Evolutionary conservation across 768 basidiomycete genomes (phyloP), one percentile per base, ranked within the genome.

Genomic region (Cystofilobasidium ferigula): DNA sequence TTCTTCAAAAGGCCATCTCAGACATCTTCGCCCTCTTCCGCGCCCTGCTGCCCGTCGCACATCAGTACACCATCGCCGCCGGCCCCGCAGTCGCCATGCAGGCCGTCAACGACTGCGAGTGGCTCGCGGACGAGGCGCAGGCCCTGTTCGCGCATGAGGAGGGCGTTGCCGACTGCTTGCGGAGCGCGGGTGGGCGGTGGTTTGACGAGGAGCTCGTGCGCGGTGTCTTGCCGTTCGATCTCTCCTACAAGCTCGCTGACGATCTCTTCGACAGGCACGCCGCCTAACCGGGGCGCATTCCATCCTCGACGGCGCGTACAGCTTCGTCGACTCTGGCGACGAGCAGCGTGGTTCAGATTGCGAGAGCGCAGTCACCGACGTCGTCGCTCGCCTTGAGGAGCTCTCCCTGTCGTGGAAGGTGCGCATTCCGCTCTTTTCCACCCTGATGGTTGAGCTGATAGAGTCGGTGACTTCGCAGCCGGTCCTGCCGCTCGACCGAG

Each of bases 81-180:
- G 77, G 80, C 0, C 77, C 85, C 13, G 82, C 82, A 24, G 76
- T 79, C 32, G 78, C 81, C 0, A 85, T 94, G 81, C 82, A 83
- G 57, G 86, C 86, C 73, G 84, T 88, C 22, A 95, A 95, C 73
- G 86, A 93, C 69, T 89, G 85, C 70, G 71, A 81, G 26, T 88
- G 86, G 73, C 79, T 93, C 32, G 71, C 77, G 0, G 42, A 51
- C 2, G 68, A 86, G 70, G 73, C 86, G 0, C 78, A 51, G 67
- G 53, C 51, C 26, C 66, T 32, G 7, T 43, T 48, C 13, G 68
- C 38, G 70, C 35, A 74, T 81, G 32, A 78, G 78, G 69, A 82
- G 80, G 51, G 81, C 78, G 65, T 73, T 85, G 47, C 75, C 73
- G 16, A 77, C 13, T 76, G 79, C 56, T 73, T 91, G 58, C 80